Base-by-base conservation (phyloP, 331 rosid genomes). In the Pyrus hybrid region DNA sequence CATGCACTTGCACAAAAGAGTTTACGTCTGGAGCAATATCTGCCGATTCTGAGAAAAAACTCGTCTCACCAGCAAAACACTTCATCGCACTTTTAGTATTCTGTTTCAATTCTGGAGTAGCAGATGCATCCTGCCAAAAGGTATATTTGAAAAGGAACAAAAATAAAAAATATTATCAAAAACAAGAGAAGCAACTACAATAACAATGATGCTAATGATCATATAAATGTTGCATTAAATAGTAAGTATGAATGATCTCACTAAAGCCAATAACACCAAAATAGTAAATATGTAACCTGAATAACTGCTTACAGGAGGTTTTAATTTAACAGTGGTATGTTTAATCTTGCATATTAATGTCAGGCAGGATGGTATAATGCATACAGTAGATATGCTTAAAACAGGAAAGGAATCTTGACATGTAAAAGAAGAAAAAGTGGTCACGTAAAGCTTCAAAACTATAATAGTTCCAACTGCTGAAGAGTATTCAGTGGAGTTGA, bases 1-100 rank as follows among this genome's bases (percentile, higher is more conserved):
- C 86, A 57, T 45, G 83, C 75, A 80, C 84, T 71, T 83, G 83
- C 71, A 93, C 91, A 70, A 78, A 79, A 76, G 96, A 93, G 86
- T 73, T 80, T 84, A 76, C 82, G 75, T 93, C 97, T 25, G 89
- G 94, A 83, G 88, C 86, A 77, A 84, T 67, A 81, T 86, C 92
- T 58, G 80, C 91, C 35, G 97, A 93, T 87, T 93, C 97, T 72
- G 98, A 83, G 54, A 91, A 88, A 80, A 88, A 88, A 82, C 97
- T 93, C 3, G 96, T 91, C 87, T 91, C 98, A 29, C 71, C 54
- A 68, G 85, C 71, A 47, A 83, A 75, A 80, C 76, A 73, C 62
- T 81, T 83, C 3, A 84, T 79, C 68, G 80, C 72, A 51, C 53
- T 8, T 79, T 68, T 82, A 37, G 65, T 53, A 53, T 82, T 76